Evolutionary conservation across 106 monocot species (phyloP), one percentile per base, ranked within the genome.

Genomic region (Gastrodia elata): DNA sequence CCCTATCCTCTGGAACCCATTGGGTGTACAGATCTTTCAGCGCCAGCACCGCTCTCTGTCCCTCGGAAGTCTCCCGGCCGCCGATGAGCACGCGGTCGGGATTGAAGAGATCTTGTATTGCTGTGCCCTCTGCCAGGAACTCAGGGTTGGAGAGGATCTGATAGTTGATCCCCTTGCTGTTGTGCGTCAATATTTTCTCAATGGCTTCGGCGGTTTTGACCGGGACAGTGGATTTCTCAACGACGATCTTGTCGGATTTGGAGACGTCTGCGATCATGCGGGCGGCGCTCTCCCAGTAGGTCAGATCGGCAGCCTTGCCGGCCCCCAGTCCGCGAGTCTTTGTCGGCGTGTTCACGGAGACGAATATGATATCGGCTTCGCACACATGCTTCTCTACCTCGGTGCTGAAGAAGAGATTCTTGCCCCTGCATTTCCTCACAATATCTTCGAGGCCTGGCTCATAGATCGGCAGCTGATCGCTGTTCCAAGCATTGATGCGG

Each of bases 51-150:
- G 84, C 84, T 32, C 64, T 78, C 36, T 32, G 28, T 9, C 84
- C 84, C 4, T 56, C 74, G 5, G 81, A 68, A 35, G 84, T 84
- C 78, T 84, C 78, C 24, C 84, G 81, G 0, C 84, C 84, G 0
- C 84, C 84, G 37, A 84, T 84, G 16, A 84, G 72, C 25, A 84
- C 84, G 13, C 84, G 65, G 74, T 84, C 84, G 6, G 84, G 84
- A 20, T 74, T 80, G 84, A 84, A 80, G 38, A 84, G 77, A 43
- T 84, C 84, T 2, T 59, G 22, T 20, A 78, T 78, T 3, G 77
- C 77, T 0, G 77, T 78, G 2, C 77, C 77, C n/a, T 78, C 77
- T 0, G 77, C 77, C 13, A 78, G 77, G 18, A 78, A 78, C 77
- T 78, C 77, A 3, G 77, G 77, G 71, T 78, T 78, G 0, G 77